A percentile compares a stretch with the other conserved stretches of the same genome.
These are phyloP conservation scores for Capronia epimyces DNA, from an alignment of 2,329 filamentous ascomycete species.

Conservation along the genomic window DNA sequence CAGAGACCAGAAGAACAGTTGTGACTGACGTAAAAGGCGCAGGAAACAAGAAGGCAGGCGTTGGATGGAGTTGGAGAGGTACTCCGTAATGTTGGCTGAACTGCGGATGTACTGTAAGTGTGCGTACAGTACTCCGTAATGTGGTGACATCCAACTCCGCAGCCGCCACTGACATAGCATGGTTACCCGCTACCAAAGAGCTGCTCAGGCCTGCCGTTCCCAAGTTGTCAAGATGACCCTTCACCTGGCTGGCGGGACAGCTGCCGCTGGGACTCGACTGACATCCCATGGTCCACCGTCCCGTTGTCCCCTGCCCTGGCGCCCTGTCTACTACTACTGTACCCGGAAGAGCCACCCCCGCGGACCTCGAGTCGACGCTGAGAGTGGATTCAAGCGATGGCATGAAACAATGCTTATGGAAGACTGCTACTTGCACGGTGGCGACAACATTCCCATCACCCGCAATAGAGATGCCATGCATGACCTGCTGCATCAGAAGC, in stretches of 20 bases:
- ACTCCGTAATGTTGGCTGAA: too few species aligned
- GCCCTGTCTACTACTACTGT: neutral
- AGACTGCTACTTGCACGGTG: neutral
- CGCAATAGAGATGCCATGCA: neutral
- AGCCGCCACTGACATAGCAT: neutral
- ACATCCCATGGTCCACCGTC: neutral
- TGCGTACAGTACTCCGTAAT: too few species aligned
- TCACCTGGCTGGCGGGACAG: neutral
- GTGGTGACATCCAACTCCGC: too few species aligned
- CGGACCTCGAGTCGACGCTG: neutral
- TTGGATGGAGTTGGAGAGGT: too few species aligned
- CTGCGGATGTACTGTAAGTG: too few species aligned
- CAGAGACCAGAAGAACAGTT: too few species aligned
- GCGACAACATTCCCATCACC: neutral
- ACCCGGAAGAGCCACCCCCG: neutral
- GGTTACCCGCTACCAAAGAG: too few species aligned
- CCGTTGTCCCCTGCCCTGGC: neutral
- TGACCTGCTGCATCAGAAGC: neutral
- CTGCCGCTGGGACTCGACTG: neutral
- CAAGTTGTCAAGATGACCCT: neutral
- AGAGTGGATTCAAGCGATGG: neutral
- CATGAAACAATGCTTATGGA: neutral
- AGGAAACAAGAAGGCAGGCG: neutral
- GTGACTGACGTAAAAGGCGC: neutral
- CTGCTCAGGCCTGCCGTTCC: too few species aligned